Evolutionary conservation across 495 filamentous ascomycete species (phyloP), one percentile per base, ranked within the genome.

Genomic region (Platismatia glauca): DNA sequence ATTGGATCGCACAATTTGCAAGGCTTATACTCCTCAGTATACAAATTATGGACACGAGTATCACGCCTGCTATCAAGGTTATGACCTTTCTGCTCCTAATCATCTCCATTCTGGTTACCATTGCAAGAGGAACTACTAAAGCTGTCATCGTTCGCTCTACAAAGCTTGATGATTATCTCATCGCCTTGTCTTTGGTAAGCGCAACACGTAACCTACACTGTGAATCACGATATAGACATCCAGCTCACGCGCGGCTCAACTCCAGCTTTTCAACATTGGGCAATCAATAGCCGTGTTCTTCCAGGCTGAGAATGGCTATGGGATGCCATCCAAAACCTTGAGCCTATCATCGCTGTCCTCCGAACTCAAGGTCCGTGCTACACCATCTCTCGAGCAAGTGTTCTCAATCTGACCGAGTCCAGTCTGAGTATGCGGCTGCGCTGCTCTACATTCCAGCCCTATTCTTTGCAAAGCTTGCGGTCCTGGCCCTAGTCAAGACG

Each of bases 391-490:
- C 16, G 3, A 50, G 31, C 12, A 9, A 48, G 16, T 18, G 0
- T 22, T 37, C 18, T 7, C 8, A 11, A 29, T 31, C 43, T 60
- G 41, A 60, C 41, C 5, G 3, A 9, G 33, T 38, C 33, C 29
- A 60, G 58, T 37, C 43, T 48, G 58, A 60, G 27, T 60, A 60
- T 48, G 24, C 58, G 18, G 58, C 58, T 12, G 11, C 58, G n/a
- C 44, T 60, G 33, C 58, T 60, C 15, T 60, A 60, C 12, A 52
- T 60, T 52, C 43, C 33, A 16, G 29, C 43, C 48, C 33, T 60
- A 18, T 22, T 37, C 12, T 52, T 38, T 27, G 58, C 58, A 34
- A 60, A 60, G 33, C 33, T 48, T n/a, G 44, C 58, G 4, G 58
- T 60, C 18, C 44, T 60, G 18, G 58, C 58, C 35, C n/a, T 60